These are phyloP conservation scores for Pythium angustatum DNA, from an alignment of 352 stramenopile species.

Conservation along the genomic window DNA sequence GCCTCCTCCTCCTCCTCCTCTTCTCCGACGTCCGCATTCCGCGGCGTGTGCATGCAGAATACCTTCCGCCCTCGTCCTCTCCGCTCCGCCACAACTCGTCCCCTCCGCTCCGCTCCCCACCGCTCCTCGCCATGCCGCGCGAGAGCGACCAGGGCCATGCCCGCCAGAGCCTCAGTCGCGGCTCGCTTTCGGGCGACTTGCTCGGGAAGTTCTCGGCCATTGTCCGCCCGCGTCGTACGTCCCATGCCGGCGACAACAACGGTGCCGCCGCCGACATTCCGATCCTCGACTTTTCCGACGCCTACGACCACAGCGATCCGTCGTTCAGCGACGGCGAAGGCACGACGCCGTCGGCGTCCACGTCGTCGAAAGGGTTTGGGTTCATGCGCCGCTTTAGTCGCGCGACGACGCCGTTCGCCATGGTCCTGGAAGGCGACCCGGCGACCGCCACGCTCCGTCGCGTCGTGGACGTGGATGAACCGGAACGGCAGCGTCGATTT, in stretches of 20 bases:
- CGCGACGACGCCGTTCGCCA: slow-evolving; percentile 4
- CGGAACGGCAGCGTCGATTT: slow-evolving; percentile 27
- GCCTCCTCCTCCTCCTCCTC: neutral
- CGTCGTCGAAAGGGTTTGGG: neutral
- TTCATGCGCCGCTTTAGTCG: slow-evolving; percentile 29
- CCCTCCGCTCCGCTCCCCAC: neutral
- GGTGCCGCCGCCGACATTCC: neutral
- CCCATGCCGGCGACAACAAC: slow-evolving; percentile 31
- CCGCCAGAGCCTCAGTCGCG: slow-evolving; percentile 23
- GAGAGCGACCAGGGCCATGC: slow-evolving; percentile 32
- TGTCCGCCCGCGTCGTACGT: slow-evolving; percentile 38
- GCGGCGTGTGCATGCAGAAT: no score
- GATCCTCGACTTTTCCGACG: neutral
- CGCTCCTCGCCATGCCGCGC: slow-evolving; percentile 1
- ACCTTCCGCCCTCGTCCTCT: neutral
- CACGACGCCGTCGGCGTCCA: neutral
- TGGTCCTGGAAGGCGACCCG: neutral
- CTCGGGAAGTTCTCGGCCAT: slow-evolving; percentile 54
- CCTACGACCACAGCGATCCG: neutral
- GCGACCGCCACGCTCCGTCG: neutral
- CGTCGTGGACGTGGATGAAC: slow-evolving; percentile 11
- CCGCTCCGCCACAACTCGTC: neutral
- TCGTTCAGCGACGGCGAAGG: slow-evolving; percentile 1
- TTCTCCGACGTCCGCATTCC: no score
- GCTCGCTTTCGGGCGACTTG: slow-evolving; percentile 44